Base-by-base conservation (phyloP, 805 yeast genomes). In the Saturnispora quitensis region DNA sequence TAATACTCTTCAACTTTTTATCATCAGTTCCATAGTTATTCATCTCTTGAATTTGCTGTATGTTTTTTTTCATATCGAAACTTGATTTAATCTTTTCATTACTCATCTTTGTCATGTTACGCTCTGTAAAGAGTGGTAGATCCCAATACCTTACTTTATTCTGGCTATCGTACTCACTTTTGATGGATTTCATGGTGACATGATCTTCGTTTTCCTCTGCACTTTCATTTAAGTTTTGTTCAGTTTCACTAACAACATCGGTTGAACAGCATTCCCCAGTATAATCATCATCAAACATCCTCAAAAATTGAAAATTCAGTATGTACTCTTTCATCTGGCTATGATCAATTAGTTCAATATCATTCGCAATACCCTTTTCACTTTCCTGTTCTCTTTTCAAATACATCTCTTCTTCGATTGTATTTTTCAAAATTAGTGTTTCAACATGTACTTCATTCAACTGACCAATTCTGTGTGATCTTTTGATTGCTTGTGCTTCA, bases 401-500 rank as follows among this genome's bases (percentile, higher is more conserved):
- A 62, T 80, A 82, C 72, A 84, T 81, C 57, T 81, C 84, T 62
- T 83, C 85, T 57, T 84, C 89, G 45, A 84, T 69, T 0, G 89
- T 84, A 4, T 77, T 81, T 48, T 73, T 68, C 58, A 84, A 62
- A 3, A 84, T 76, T 52, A 84, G 65, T 0, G 89, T 84, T 59
- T 84, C 89, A n/a, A 84, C 89, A 61, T 64, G 67, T 0, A 84
- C 89, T 20, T 78, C 78, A n/a, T 72, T 67, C 0, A 71, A 68
- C 56, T 84, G 89, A 0, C 90, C 89, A 62, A 84, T 84, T 64
- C 89, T 74, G 65, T 84, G 90, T 0, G 89, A 84, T 68, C 90
- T 75, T 56, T 84, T 82, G 46, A 84, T 81, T 0, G 89, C 89
- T 59, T 84, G 89, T 0, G 89, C 89, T 61, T 84, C 89, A 18